Percentiles rank a stretch among this genome's conserved stretches.
Evolutionary conservation across 257 asterid genomes (phyloP).

Genomic region (Solanum paucissectum): DNA sequence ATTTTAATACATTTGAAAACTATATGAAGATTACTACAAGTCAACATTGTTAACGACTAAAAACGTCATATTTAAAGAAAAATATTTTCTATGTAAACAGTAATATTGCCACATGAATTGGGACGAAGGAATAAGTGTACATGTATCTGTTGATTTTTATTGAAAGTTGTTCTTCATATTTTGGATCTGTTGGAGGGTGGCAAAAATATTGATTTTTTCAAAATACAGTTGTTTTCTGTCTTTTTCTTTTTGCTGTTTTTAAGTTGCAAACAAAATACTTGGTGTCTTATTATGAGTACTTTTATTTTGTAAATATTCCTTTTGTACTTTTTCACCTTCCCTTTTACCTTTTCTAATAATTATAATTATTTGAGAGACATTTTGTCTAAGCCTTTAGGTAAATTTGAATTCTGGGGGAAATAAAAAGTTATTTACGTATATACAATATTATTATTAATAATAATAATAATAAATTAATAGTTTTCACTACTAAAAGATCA

Average conservation of each 20-base stretch:
- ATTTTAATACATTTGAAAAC: not conserved
- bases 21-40: not conserved
- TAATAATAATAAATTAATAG: too few species aligned
- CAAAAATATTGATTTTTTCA: not conserved
- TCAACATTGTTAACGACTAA: not conserved
- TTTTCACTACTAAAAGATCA: not conserved
- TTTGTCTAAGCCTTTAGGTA: not conserved
- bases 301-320: not conserved
- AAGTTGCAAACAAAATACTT: not conserved
- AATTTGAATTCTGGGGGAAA: not conserved
- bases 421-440: not conserved
- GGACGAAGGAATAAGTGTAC: fast-evolving
- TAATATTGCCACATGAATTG: not conserved
- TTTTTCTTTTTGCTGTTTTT: not conserved
- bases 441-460: not conserved
- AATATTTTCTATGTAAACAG: fast-evolving
- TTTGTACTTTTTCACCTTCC: not conserved
- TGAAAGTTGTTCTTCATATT: not conserved
- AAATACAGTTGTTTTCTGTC: not conserved
- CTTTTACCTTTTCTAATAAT: not conserved
- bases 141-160: not conserved
- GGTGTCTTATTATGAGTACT: not conserved
- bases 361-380: not conserved
- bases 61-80: not conserved
- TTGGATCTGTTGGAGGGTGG: not conserved